Conservation (phyloP, 1,284 basidiomycete genomes). For the Ganoderma meredithae region DNA sequence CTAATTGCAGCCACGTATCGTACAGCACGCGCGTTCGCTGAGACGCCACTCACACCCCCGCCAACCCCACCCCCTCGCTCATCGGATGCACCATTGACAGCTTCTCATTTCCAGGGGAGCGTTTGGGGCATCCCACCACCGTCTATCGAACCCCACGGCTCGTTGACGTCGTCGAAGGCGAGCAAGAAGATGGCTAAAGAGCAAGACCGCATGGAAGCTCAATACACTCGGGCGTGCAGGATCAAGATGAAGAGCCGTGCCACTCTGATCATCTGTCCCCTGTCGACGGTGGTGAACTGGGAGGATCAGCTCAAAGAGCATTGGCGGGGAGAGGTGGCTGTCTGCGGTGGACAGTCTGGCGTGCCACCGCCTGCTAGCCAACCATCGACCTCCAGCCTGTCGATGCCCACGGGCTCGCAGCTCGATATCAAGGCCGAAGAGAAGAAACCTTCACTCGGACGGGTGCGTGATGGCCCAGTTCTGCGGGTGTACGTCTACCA, state of each 20-base stretch:
- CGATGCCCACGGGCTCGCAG: slow-evolving; percentile 35
- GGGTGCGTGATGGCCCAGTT: slow-evolving; percentile 55
- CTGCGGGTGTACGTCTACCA: slow-evolving; percentile 96
- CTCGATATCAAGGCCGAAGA: slow-evolving; percentile 46
- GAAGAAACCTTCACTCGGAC: slow-evolving; percentile 43
- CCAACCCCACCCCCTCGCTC: slow-evolving; percentile 49
- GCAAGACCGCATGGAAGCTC: slow-evolving; percentile 74
- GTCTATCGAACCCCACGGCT: slow-evolving; percentile 25
- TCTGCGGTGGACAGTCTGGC: slow-evolving; percentile 70
- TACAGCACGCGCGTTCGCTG: slow-evolving; percentile 76
- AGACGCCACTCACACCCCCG: slow-evolving; percentile 56
- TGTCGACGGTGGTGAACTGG: slow-evolving; percentile 98
- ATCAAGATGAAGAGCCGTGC: slow-evolving; percentile 86
- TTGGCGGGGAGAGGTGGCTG: slow-evolving; percentile 85
- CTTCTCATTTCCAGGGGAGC: slow-evolving; percentile 75
- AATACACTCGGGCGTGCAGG: slow-evolving; percentile 71
- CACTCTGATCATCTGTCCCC: slow-evolving; percentile 95
- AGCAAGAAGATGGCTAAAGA: slow-evolving; percentile 69
- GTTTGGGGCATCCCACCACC: slow-evolving; percentile 85
- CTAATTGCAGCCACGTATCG: slow-evolving; percentile 87
- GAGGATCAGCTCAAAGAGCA: slow-evolving; percentile 98
- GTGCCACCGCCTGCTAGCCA: slow-evolving; percentile 30
- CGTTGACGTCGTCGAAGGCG: slow-evolving; percentile 50
- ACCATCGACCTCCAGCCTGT: slow-evolving; percentile 34
- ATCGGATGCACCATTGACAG: slow-evolving; percentile 51